A percentile compares a stretch with the other conserved stretches of the same genome.
Evolutionary conservation across 2,329 filamentous ascomycete genomes (phyloP).

Genomic region (Aureobasidium subglaciale): DNA sequence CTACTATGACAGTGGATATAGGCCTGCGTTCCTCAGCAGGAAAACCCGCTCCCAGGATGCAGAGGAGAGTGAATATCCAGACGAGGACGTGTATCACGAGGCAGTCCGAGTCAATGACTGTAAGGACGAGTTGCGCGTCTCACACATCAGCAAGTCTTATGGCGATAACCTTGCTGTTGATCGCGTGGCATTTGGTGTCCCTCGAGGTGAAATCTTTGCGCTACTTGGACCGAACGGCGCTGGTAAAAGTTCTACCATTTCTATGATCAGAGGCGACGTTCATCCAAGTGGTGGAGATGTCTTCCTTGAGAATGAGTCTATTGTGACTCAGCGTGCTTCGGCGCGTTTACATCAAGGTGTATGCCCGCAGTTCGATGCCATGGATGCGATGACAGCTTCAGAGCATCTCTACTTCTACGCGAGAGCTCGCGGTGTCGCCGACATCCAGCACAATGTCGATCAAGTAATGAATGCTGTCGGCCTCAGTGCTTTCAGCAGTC

Average conservation of each 20-base stretch:
- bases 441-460: slow-evolving; percentile 69
- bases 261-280: slow-evolving; percentile 80
- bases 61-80: slow-evolving; percentile 38
- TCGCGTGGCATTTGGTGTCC: slow-evolving; percentile 77
- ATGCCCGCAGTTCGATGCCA: slow-evolving; percentile 68
- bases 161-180: slow-evolving; percentile 72
- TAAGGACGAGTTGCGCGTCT: slow-evolving; percentile 66
- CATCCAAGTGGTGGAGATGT: slow-evolving; percentile 73
- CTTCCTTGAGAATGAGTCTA: slow-evolving; percentile 69
- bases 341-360: slow-evolving; percentile 79
- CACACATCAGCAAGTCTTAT: slow-evolving; percentile 75
- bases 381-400: slow-evolving; percentile 82
- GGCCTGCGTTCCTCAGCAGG: slow-evolving; percentile 51
- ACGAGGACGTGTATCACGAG: slow-evolving; percentile 58
- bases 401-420: slow-evolving; percentile 89
- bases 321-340: slow-evolving; percentile 62
- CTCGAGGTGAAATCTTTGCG: slow-evolving; percentile 76
- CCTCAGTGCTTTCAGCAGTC: slow-evolving; percentile 59
- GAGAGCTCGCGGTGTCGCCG: slow-evolving; percentile 66
- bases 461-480: slow-evolving; percentile 78
- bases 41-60: slow-evolving; percentile 36
- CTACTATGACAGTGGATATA: slow-evolving; percentile 68
- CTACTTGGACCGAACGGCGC: slow-evolving; percentile 86
- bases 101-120: slow-evolving; percentile 54
- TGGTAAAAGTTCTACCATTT: slow-evolving; percentile 85